Evolutionary conservation across 176 grass and related monocot species (phyloP), one percentile per base, ranked within the genome.

Genomic region (Poa pratensis): DNA sequence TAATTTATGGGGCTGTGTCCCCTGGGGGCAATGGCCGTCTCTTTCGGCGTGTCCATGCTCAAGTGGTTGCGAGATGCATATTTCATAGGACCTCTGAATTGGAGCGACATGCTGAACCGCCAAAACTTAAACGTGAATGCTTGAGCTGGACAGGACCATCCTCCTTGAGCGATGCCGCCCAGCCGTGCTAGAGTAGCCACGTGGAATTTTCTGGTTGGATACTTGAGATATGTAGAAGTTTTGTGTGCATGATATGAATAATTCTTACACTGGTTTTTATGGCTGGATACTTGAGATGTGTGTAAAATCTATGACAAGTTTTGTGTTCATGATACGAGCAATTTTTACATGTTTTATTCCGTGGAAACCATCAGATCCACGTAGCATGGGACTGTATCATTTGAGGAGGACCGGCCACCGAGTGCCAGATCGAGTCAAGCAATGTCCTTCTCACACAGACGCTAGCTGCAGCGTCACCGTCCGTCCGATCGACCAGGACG

Each of bases 1-100:
- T 89, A 89, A 37, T 51, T 39, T 81, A 81, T 67, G 39, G 77
- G 69, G 15, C 50, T 78, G 67, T 89, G 87, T 85, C 70, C 60
- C 87, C 82, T 28, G 1, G 0, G 3, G 0, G 20, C 8, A 28
- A 87, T 20, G 78, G 50, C 34, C 86, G 11, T 9, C 51, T 64
- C 79, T 76, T 76, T 77, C 79, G 86, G 86, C 86, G 20, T 20
- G 76, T 39, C 64, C 61, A 73, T 26, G 70, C 70, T 50, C 70
- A 70, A 69, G 30, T 70, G 9, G 26, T 40, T 53, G 63, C 35
- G 64, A 65, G 64, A 50, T 26, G 79, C 49, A 55, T 22, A 55
- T 51, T 52, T 75, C 23, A 5, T 10, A 75, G 23, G 72, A 75
- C 72, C 72, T 75, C 23, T 75, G 46, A 51, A 75, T 27, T 49